Base-by-base conservation (phyloP, 129 eudicot genomes). In the Escallonia rubra region DNA sequence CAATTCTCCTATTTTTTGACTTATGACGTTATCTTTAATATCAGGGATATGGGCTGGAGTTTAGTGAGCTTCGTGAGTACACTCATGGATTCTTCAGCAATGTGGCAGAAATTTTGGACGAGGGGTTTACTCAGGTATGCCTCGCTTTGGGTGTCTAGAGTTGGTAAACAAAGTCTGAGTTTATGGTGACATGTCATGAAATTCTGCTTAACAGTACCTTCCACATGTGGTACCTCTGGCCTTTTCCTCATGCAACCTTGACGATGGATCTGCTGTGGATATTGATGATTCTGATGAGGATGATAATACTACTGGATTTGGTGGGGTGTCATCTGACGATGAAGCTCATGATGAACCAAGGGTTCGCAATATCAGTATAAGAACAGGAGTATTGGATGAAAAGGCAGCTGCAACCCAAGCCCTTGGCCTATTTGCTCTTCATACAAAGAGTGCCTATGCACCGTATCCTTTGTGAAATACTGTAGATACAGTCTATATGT, bases 331-430 rank as follows among this genome's bases (percentile, higher is more conserved):
- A 65, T 93, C 99, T 69, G 99, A 93, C 77, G 99, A 93, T 81
- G 99, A 93, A 86, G 95, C 99, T 63, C 99, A 75, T 66, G 99
- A 87, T 79, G 99, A 93, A 74, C 99, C 96, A 38, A 89, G 99
- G 68, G 95, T 89, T 43, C 83, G 99, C 40, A 93, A 93, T 71
- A 93, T 93, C 56, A 93, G 99, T 69, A 80, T 93, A 41, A 84
- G 99, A 86, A 93, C 99, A 1, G 99, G 99, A 46, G 99, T 93
- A 64, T 82, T 93, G 77, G 99, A 93, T 81, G 99, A 93, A 76
- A 93, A 93, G 69, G 99, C 99, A 72, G 95, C 99, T 59, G 96
- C 99, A 48, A 89, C 99, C 55, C 99, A 93, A 83, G 96, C 99
- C 64, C 92, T 93, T 70, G 99, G 99, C 57, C 66, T 86, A 54